Base-by-base conservation (phyloP, 805 yeast genomes). In the Lipomyces starkeyi region DNA sequence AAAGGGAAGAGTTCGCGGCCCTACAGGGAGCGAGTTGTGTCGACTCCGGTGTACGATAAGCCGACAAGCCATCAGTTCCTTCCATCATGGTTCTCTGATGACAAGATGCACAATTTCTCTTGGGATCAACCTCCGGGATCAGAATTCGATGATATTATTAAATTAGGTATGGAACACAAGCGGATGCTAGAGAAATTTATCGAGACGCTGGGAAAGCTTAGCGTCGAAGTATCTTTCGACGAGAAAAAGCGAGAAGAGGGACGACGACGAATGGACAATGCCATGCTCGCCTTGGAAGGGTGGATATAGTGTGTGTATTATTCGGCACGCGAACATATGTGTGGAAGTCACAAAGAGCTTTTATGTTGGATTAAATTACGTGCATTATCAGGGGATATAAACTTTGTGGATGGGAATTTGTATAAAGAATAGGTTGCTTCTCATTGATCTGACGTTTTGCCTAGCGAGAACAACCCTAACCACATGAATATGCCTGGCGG, bases 191-290 rank as follows among this genome's bases (percentile, higher is more conserved):
- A 94, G 75, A 88, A 91, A 78, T 87, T 94, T 60, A 90, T 94
- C 2, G 97, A 93, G 74, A 88, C 96, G 1, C 81, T 94, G 59
- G 88, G 95, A 53, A 84, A 95, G 73, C 83, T 95, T 67, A 92
- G 97, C 2, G 91, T 93, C 63, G 97, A 93, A 75, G 92, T 95
- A 91, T 90, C 93, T 63, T 77, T 91, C 65, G 97, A 94, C 77
- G 91, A 91, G 35, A 86, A 86, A 35, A 86, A 95, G 74, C 88
- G 90, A 66, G 88, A 87, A 17, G 92, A 91, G 69, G 97, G 98
- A 13, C 84, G 91, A 57, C 83, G 86, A 70, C 82, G 98, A 71
- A 81, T 94, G 73, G 90, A 90, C 73, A 88, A 88, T 73, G 98
- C 97, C 0, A 84, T 93, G 66, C 82, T 90, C 64, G 96, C 93